phyloP scores from a whole-genome alignment of 805 yeast species.

The Alloascoidea hylecoeti region DNA sequence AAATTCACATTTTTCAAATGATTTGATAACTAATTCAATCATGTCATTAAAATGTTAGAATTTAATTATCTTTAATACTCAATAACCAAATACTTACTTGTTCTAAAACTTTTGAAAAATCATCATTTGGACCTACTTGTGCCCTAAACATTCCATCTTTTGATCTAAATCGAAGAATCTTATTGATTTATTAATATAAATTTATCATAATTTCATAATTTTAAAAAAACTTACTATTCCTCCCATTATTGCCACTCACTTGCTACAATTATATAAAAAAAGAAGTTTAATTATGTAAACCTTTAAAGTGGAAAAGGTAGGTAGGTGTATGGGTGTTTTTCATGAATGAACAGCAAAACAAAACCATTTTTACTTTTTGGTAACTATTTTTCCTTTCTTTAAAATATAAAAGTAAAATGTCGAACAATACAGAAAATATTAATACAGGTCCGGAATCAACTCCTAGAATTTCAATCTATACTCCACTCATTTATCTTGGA shows the following conservation, averaged over 20 bases:
- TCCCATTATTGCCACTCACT: too few relatives aligned
- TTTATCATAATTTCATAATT: slow-evolving; percentile 2
- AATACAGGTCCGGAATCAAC: too few relatives aligned
- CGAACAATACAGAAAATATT: too few relatives aligned
- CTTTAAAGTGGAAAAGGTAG: too few relatives aligned
- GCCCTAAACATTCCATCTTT: slow-evolving; percentile 76
- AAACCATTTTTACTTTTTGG: too few relatives aligned
- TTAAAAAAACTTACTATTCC: slow-evolving; percentile 3
- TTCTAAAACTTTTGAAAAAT: slow-evolving; percentile 29
- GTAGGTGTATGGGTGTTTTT: too few relatives aligned
- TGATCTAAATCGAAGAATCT: slow-evolving; percentile 71
- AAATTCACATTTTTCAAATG: slow-evolving; percentile 20
- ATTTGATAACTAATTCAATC: slow-evolving; percentile 13
- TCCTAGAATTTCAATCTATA: slow-evolving; percentile 47
- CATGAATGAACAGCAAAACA: too few relatives aligned
- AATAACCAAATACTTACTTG: slow-evolving; percentile 7
- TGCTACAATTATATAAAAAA: too few relatives aligned
- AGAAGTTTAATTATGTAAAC: too few relatives aligned
- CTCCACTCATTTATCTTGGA: slow-evolving; percentile 67
- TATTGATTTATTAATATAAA: not conserved
- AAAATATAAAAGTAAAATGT: slow-evolving; percentile 21
- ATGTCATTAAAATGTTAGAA: too few relatives aligned
- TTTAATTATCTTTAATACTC: slow-evolving; percentile 1
- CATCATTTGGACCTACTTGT: slow-evolving; percentile 27
- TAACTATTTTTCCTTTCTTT: too few relatives aligned